Base-by-base conservation (phyloP, 306 rosid species). In the Pyrus pyrifolia region DNA sequence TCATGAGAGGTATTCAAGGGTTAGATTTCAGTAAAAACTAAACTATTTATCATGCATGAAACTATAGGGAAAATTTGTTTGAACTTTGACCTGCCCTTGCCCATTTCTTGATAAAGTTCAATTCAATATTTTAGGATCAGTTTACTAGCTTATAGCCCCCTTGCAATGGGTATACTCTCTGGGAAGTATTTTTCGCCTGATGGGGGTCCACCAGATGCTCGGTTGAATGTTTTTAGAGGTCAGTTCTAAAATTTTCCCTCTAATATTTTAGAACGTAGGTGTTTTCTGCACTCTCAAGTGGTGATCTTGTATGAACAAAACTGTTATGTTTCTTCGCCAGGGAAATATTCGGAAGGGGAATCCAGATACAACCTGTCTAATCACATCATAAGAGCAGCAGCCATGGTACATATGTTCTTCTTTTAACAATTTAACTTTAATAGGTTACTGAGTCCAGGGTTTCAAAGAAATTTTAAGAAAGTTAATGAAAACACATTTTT, bases 101-200 rank as follows among this genome's bases (percentile, higher is more conserved):
- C 21, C 17, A n/a, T 31, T 11, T 71, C 35, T 21, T 35, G 33
- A 33, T 12, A 4, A 33, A 35, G 65, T 72, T 72, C 53, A 49
- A 49, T 15, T 49, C 53, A 49, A 68, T 4, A 31, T 81, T 84
- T 79, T 86, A 94, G 98, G 72, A 81, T 94, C 78, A 73, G 87
- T 86, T 82, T 94, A 81, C 81, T 94, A 86, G 97, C 98, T 46
- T 94, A 94, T 84, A 93, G 94, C 73, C 98, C 98, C 75, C 84
- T 92, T 68, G 96, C 98, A 79, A 94, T 92, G 98, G 98, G 98
- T 49, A 85, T 94, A 75, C 98, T 94, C 76, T 87, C 97, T 67
- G 97, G 98, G 82, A 94, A 94, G 84, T 94, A 94, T 75, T 84
- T 85, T 80, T 80, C 78, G 42, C 82, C 81, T 1, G 85, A 79